A percentile compares a stretch with the other conserved stretches of the same genome.
phyloP scores from a whole-genome alignment of 768 basidiomycete species.

The Leccinum imitatum region DNA sequence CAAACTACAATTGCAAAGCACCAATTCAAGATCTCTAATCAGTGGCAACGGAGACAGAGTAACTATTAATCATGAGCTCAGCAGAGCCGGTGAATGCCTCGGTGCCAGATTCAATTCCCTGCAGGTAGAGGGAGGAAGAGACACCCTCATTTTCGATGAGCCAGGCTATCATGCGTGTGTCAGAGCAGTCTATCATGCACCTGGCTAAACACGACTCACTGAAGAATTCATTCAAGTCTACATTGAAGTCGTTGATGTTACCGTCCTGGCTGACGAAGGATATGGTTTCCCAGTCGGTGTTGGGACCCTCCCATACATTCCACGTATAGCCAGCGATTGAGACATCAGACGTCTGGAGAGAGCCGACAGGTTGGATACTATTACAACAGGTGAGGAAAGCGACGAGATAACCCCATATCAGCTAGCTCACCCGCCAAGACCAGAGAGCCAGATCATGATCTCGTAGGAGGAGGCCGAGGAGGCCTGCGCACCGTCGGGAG shows the following conservation, averaged over 20 bases:
- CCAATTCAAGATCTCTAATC: slow-evolving; percentile 1
- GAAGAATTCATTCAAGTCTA: slow-evolving; percentile 55
- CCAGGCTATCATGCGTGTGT: slow-evolving; percentile 37
- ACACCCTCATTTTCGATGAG: slow-evolving; percentile 47
- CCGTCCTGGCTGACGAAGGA: slow-evolving; percentile 52
- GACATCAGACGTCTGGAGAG: slow-evolving; percentile 42
- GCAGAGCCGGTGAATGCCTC: slow-evolving; percentile 55
- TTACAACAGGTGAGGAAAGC: neutral
- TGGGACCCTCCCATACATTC: slow-evolving; percentile 57
- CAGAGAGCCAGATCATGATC: slow-evolving; percentile 64
- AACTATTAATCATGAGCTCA: slow-evolving; percentile 41
- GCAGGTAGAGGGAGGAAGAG: slow-evolving; percentile 47
- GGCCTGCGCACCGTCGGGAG: slow-evolving; percentile 45
- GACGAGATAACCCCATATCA: neutral
- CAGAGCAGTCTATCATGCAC: neutral
- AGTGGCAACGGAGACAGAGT: slow-evolving; percentile 38
- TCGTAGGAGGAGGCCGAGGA: slow-evolving; percentile 49
- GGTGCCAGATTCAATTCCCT: slow-evolving; percentile 55
- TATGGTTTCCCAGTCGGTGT: slow-evolving; percentile 53
- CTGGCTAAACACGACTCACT: slow-evolving; percentile 32
- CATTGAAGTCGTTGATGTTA: slow-evolving; percentile 50
- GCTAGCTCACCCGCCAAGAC: slow-evolving; percentile 46
- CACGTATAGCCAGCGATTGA: slow-evolving; percentile 50
- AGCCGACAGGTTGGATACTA: slow-evolving; percentile 58
- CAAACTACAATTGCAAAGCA: neutral